phyloP scores from a whole-genome alignment of 192 early-diverging fungal species.

The Globomyces pollinis-pini region DNA sequence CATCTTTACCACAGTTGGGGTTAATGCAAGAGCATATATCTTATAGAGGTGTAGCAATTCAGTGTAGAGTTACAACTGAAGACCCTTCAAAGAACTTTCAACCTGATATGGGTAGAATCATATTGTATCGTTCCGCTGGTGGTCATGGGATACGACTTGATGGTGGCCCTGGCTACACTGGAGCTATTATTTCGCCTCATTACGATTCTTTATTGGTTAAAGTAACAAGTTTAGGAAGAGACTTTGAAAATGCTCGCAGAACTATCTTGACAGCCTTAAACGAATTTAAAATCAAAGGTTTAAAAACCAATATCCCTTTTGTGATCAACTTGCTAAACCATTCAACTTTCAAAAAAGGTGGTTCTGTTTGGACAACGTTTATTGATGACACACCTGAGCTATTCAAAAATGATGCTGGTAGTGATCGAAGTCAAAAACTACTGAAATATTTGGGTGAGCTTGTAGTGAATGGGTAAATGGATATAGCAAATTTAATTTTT shows the following conservation, averaged over 20 bases:
- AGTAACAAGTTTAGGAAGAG: conserved; percentile 72
- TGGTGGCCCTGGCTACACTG: conserved; percentile 75
- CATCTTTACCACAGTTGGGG: conserved; percentile 66
- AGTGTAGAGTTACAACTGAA: conserved; percentile 96
- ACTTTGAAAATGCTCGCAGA: conserved; percentile 83
- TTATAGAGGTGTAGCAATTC: conserved; percentile 79
- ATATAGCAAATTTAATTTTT: too few relatives aligned
- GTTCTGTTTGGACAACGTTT: conserved; percentile 87
- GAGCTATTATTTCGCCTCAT: conserved; percentile 87
- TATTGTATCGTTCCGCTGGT: conserved; percentile 85
- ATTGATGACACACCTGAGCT: conserved; percentile 95
- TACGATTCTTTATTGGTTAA: conserved; percentile 96
- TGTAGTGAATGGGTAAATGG: conserved; percentile 88
- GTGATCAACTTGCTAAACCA: conserved; percentile 79
- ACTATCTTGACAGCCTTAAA: conserved; percentile 80
- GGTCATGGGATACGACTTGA: conserved; percentile 50
- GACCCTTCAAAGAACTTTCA: conserved; percentile 89
- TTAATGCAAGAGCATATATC: conserved; percentile 73
- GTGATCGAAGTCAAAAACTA: conserved; percentile 81
- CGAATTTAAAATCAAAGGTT: conserved; percentile 93
- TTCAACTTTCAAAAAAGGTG: conserved; percentile 68
- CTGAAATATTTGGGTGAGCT: conserved; percentile 86
- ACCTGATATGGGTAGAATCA: conserved; percentile 92
- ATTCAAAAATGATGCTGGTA: conserved; percentile 67
- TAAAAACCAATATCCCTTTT: conserved; percentile 96